Percentiles rank a stretch among this genome's conserved stretches.
Evolutionary conservation across 768 basidiomycete genomes (phyloP).

Genomic region (Rhodotorula paludigena): DNA sequence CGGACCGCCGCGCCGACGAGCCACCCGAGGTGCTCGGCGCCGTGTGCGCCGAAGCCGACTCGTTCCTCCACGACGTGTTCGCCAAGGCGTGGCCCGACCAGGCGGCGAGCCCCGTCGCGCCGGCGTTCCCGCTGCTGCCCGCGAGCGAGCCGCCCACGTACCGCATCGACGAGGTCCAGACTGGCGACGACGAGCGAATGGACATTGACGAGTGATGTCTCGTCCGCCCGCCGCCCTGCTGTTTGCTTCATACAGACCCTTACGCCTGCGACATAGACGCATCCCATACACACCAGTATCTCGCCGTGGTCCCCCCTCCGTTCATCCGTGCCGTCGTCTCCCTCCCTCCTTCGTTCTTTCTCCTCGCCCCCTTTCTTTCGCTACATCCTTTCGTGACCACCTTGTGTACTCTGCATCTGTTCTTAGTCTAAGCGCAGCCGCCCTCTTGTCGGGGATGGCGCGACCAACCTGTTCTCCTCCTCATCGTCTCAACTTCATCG

Average conservation of each 20-base stretch:
- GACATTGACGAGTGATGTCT: slow-evolving; percentile 6
- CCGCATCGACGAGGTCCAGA: neutral
- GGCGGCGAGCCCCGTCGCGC: slow-evolving; percentile 23
- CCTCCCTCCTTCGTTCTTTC: neutral
- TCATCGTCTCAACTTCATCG: no score
- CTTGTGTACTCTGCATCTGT: neutral
- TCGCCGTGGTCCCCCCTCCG: neutral
- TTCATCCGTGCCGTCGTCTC: neutral
- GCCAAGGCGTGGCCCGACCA: slow-evolving; percentile 45
- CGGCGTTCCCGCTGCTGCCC: slow-evolving; percentile 9
- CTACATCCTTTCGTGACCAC: neutral
- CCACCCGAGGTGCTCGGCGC: slow-evolving; percentile 47
- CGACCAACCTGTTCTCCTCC: no score
- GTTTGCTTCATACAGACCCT: no score
- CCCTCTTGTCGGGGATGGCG: no score
- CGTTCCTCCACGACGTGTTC: slow-evolving; percentile 62
- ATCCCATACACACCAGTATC: neutral
- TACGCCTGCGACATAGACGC: neutral
- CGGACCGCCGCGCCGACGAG: slow-evolving; percentile 43
- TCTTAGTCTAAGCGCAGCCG: no score
- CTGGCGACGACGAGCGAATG: slow-evolving; percentile 3
- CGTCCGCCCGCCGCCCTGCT: neutral
- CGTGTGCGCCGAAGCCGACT: slow-evolving; percentile 57
- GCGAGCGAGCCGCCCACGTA: neutral
- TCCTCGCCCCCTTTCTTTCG: neutral